These are phyloP conservation scores for Neurospora discreta DNA, from an alignment of 495 filamentous ascomycete species.

Conservation along the genomic window DNA sequence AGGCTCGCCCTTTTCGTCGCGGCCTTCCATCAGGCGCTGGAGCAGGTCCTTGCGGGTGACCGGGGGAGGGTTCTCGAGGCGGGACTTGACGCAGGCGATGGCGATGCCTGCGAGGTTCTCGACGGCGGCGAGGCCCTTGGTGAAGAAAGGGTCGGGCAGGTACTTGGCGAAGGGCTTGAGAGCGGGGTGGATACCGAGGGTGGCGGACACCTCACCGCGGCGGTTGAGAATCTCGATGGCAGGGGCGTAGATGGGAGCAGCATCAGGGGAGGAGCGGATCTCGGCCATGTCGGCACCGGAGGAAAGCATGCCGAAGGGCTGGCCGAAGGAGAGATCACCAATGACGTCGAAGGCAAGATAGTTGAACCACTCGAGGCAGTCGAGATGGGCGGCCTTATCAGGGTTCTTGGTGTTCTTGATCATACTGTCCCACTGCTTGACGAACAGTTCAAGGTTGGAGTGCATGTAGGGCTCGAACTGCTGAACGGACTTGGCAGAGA, in stretches of 20 bases:
- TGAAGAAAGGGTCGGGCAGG: conserved; percentile 60
- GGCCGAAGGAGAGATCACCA: conserved; percentile 56
- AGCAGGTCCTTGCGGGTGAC: conserved; percentile 63
- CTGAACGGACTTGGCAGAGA: conserved; percentile 67
- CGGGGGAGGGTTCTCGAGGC: conserved; percentile 55
- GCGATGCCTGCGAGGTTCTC: conserved; percentile 63
- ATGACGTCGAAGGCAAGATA: conserved; percentile 92
- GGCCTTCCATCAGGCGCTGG: conserved; percentile 74
- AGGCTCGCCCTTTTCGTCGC: conserved; percentile 63
- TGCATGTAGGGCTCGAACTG: conserved; percentile 90
- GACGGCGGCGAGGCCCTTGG: conserved; percentile 49
- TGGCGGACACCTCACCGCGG: conserved; percentile 54
- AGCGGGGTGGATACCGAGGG: conserved; percentile 48
- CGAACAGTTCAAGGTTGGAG: conserved; percentile 64
- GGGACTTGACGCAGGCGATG: conserved; percentile 64
- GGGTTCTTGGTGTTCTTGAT: conserved; percentile 14
- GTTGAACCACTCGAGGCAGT: conserved; percentile 88
- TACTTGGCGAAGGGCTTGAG: conserved; percentile 55
- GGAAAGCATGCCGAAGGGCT: conserved; percentile 50
- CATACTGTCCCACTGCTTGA: conserved; percentile 58
- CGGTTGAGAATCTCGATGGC: conserved; percentile 65
- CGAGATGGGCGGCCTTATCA: conserved; percentile 43
- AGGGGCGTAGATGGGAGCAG: conserved; percentile 44
- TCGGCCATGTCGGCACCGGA: conserved; percentile 49
- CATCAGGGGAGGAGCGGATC: conserved; percentile 39